These are phyloP conservation scores for Zygnema circumcarinatum DNA, from an alignment of 139 green algal genomes.

Conservation along the genomic window DNA sequence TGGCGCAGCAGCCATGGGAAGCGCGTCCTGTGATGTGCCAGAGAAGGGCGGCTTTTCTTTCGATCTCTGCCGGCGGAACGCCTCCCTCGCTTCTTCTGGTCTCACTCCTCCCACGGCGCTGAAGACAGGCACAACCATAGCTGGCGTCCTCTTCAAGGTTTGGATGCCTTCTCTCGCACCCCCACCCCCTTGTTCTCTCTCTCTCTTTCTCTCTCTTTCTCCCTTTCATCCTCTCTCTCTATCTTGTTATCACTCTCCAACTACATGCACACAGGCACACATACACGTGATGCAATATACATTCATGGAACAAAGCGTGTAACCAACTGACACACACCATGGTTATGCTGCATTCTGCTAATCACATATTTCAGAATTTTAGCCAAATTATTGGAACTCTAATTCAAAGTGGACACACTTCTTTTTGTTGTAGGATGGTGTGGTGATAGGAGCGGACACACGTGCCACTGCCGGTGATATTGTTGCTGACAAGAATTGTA, in stretches of 20 bases:
- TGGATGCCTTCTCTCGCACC: too few species aligned
- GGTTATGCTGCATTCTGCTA: neutral
- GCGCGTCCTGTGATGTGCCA: too few species aligned
- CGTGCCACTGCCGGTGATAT: constrained; percentile 91
- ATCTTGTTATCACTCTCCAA: too few species aligned
- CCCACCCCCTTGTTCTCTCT: too few species aligned
- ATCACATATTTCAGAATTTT: constrained; percentile 5
- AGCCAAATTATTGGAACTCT: neutral
- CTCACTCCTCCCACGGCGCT: constrained; percentile 74
- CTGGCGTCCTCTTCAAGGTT: constrained; percentile 95
- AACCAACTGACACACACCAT: neutral
- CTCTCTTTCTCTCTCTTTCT: too few species aligned
- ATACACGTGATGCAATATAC: neutral
- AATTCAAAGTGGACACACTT: neutral
- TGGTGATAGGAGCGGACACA: constrained; percentile 98
- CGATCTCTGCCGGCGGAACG: constrained; percentile 88
- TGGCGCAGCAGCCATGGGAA: too few species aligned
- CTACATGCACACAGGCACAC: neutral
- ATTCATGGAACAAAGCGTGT: neutral
- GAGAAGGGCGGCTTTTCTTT: constrained; percentile 85
- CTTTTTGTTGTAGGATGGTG: constrained; percentile 80
- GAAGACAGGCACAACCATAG: constrained; percentile 98
- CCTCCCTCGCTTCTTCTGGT: constrained; percentile 76
- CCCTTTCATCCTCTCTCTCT: too few species aligned
- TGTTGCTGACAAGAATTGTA: constrained; percentile 99